phyloP scores from a whole-genome alignment of 1,284 basidiomycete species.

The Puccinia triticina region DNA sequence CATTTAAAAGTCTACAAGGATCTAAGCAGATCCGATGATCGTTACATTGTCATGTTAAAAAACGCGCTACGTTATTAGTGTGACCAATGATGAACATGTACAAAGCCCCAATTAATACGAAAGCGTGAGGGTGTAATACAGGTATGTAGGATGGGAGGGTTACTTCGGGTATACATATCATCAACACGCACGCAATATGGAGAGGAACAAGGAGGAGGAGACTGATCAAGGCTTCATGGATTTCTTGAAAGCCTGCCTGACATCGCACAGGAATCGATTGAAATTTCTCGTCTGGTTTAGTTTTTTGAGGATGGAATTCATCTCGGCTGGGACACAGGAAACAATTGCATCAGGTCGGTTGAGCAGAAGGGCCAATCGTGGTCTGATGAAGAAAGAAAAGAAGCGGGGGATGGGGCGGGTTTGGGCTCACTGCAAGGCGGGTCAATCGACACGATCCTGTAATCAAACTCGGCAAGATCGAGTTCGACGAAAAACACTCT shows the following conservation, averaged over 20 bases:
- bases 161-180: too few relatives aligned
- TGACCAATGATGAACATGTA: too few relatives aligned
- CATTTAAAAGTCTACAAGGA: too few relatives aligned
- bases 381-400: background rate
- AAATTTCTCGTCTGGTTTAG: constrained; percentile 20
- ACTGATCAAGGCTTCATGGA: constrained; percentile 9
- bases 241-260: constrained; percentile 4
- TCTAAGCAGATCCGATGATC: too few relatives aligned
- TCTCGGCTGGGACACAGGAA: background rate
- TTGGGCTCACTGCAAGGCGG: constrained; percentile 15
- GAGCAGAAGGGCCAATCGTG: background rate
- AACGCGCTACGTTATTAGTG: too few relatives aligned
- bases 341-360: background rate
- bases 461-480: constrained; percentile 15
- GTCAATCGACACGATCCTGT: constrained; percentile 2
- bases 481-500: constrained; percentile 18
- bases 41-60: too few relatives aligned
- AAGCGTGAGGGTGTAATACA: too few relatives aligned
- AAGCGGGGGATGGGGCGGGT: background rate
- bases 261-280: constrained; percentile 5
- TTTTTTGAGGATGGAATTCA: background rate
- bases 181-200: background rate
- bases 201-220: background rate
- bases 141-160: too few relatives aligned
- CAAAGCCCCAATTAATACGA: too few relatives aligned